These are phyloP conservation scores for Phytophthora lateralis DNA, from an alignment of 352 stramenopile species.

Conservation along the genomic window DNA sequence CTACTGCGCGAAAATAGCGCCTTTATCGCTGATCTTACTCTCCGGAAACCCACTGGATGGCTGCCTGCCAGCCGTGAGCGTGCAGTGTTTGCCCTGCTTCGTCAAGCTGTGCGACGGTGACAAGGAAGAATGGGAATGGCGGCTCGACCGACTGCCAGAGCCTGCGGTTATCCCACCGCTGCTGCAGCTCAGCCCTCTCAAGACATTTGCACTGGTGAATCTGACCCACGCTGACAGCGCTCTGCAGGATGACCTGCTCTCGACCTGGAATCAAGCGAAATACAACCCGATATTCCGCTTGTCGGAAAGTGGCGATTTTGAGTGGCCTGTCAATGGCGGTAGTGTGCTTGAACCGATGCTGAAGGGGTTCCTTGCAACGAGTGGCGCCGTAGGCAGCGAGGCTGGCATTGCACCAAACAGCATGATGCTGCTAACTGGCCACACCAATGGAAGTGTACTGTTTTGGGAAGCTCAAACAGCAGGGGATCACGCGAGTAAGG, in stretches of 20 bases:
- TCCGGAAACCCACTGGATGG: slow-evolving; percentile 79
- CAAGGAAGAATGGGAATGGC: slow-evolving; percentile 80
- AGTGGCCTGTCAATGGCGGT: slow-evolving; percentile 76
- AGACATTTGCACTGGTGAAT: slow-evolving; percentile 49
- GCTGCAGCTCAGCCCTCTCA: slow-evolving; percentile 61
- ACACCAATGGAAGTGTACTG: slow-evolving; percentile 56
- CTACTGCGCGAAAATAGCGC: slow-evolving; percentile 48
- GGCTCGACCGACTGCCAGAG: slow-evolving; percentile 40
- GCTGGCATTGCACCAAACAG: slow-evolving; percentile 42
- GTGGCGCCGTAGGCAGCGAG: slow-evolving; percentile 24
- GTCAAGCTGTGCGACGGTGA: slow-evolving; percentile 55
- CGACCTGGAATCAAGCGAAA: slow-evolving; percentile 42
- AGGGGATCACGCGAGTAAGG: slow-evolving; percentile 56
- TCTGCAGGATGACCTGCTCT: slow-evolving; percentile 55
- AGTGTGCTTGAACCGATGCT: slow-evolving; percentile 58
- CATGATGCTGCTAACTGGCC: slow-evolving; percentile 62
- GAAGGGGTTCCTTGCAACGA: slow-evolving; percentile 50
- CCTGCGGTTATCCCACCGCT: slow-evolving; percentile 43
- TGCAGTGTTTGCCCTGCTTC: slow-evolving; percentile 72
- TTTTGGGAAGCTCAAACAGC: slow-evolving; percentile 70
- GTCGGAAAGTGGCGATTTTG: slow-evolving; percentile 54
- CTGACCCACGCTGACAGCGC: slow-evolving; percentile 39
- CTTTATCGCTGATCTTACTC: slow-evolving; percentile 67
- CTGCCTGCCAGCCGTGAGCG: slow-evolving; percentile 58
- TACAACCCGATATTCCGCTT: slow-evolving; percentile 43